Base-by-base conservation (phyloP, 2,329 filamentous ascomycete species). In the Exophiala lecanii-corni region DNA sequence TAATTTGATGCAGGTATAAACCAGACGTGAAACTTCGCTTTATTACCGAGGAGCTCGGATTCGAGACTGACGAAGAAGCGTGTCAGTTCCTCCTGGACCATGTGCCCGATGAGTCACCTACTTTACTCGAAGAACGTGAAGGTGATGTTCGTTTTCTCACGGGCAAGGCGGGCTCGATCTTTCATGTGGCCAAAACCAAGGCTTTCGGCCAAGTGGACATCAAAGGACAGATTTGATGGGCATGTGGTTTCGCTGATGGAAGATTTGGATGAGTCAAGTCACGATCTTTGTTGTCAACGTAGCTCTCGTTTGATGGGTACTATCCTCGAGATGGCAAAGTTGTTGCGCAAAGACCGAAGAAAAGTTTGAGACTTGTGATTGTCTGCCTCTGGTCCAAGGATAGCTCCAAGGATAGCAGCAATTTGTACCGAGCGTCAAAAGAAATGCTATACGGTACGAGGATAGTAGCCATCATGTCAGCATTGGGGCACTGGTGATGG, bases 21-120 rank as follows among this genome's bases (percentile, higher is more conserved):
- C 86, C 84, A 55, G 84, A 89, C 63, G 78, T 97, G 61, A 85
- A 83, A 59, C 76, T 97, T 55, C 84, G 87, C 54, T 96, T 94
- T 70, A 78, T 98, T 59, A 94, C 89, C 47, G 88, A 96, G 67
- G 91, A 97, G 68, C 84, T 98, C 59, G 89, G 86, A 38, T 98
- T 98, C 65, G 89, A 95, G 65, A 89, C 86, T 47, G 89, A 95
- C 68, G 79, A 84, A 60, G 87, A 94, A 69, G 89, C 89, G 51
- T 85, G 85, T 49, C 85, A 92, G 62, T 98, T 97, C 66, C 80
- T 98, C 61, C 81, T 86, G 59, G 84, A 94, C 54, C 73, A 92
- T 59, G 76, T 82, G 55, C 86, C 84, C 39, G 79, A 87, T 63
- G 50, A 53, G 10, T 44, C 43, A 4, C 37, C 49, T 17, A 71